Base-by-base conservation (phyloP, 352 stramenopile species). In the Pythium dissimile region DNA sequence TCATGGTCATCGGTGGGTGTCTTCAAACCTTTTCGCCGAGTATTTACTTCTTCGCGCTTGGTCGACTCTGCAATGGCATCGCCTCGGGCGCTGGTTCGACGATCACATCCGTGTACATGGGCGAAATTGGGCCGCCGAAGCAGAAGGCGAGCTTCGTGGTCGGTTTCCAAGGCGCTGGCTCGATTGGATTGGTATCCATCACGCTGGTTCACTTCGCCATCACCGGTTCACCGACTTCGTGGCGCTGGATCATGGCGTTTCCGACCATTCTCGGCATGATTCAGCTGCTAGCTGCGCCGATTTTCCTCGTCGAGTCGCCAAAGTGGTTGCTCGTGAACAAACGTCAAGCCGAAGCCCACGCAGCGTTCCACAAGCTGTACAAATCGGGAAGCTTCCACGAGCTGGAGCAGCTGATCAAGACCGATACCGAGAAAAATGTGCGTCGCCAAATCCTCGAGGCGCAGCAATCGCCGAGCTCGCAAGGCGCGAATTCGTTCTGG, bases 181-280 rank as follows among this genome's bases (percentile, higher is more conserved):
- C 66, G 3, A 48, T 77, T 2, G 69, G 69, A 20, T 49, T 72
- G 20, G 47, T 79, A 13, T 51, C 64, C n/a, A 68, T 76, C 56
- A 70, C 60, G 34, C 13, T 61, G 3, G 54, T 59, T 4, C 70
- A 79, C 57, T 81, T 76, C 31, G 64, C 70, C 1, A 64, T 79
- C 28, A 67, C 59, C 2, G 63, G 53, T 0, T 67, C 66, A 9
- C 28, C 62, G 8, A 72, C 62, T 1, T 66, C 62, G 9, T 78
- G 69, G 66, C 66, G 69, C 3, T 75, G 67, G 59, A 69, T 81
- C 52, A 72, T 78, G 56, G 65, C 54, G 2, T 66, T 78, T 12
- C 72, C 69, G 5, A 46, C 69, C 7, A 52, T 73, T 11, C 47
- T 78, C 9, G 67, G 69, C 7, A 30, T 39, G 11, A 39, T 73